Percentiles rank a stretch among this genome's conserved stretches.
phyloP scores from a whole-genome alignment of 2,329 filamentous ascomycete genomes.

The Cytospora leucostoma region DNA sequence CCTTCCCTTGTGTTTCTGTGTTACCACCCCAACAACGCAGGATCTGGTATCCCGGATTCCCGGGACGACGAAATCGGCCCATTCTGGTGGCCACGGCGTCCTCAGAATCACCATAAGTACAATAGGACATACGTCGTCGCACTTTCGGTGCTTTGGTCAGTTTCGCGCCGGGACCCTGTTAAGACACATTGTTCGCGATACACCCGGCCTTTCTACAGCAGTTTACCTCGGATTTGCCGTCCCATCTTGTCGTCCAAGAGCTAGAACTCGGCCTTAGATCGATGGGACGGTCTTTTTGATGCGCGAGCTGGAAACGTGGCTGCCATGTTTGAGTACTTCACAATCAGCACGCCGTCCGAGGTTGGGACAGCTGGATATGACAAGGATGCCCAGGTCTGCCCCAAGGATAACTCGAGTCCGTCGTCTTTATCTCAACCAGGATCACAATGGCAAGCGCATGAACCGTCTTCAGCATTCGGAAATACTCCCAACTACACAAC shows the following conservation, averaged over 20 bases:
- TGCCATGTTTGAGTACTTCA: conserved; percentile 27
- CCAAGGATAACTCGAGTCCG: background rate
- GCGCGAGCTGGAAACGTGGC: conserved; percentile 20
- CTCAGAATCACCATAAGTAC: conserved; percentile 9
- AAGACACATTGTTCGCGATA: background rate
- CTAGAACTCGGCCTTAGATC: background rate
- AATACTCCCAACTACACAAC: background rate
- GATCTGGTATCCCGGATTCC: background rate
- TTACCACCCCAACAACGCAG: conserved; percentile 4
- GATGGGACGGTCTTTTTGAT: conserved; percentile 7
- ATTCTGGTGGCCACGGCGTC: conserved; percentile 12
- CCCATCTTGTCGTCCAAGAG: background rate
- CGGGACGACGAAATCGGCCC: conserved; percentile 1
- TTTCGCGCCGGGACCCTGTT: conserved; percentile 5
- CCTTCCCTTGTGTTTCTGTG: background rate
- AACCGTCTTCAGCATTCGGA: background rate
- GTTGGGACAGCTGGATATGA: conserved; percentile 3
- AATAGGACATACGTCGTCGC: background rate
- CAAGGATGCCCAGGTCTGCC: conserved; percentile 9
- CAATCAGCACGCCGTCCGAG: conserved; percentile 18
- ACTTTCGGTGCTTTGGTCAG: background rate
- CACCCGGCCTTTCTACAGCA: background rate
- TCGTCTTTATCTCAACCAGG: background rate
- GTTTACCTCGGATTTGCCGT: conserved; percentile 4
- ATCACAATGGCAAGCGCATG: background rate